These are phyloP conservation scores for Aspergillus floridensis DNA, from an alignment of 2,329 filamentous ascomycete genomes.

Conservation along the genomic window DNA sequence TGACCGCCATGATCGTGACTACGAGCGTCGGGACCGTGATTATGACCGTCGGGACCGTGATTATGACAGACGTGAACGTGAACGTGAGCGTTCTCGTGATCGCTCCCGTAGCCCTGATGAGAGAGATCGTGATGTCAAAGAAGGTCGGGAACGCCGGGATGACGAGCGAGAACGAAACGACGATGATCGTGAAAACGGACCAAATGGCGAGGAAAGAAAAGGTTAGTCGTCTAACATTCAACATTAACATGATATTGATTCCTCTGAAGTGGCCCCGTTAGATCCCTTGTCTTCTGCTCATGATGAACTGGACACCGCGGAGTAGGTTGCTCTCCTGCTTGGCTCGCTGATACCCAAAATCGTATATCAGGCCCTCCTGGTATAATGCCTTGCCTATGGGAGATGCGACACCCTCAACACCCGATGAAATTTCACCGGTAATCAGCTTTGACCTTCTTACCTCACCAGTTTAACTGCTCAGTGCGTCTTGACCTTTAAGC, in stretches of 20 bases:
- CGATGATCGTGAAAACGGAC: conserved; percentile 69
- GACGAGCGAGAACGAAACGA: conserved; percentile 69
- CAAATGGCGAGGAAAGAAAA: conserved; percentile 89
- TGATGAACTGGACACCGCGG: conserved; percentile 94
- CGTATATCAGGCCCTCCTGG: neutral
- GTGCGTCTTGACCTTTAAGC: neutral
- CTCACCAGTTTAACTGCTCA: neutral
- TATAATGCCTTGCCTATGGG: neutral
- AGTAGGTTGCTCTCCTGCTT: conserved; percentile 50
- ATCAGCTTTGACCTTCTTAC: conserved; percentile 1
- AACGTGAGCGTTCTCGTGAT: conserved; percentile 66
- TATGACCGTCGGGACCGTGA: conserved; percentile 60
- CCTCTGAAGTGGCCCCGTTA: conserved; percentile 47
- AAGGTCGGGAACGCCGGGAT: conserved; percentile 45
- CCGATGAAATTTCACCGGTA: neutral
- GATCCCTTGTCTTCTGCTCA: conserved; percentile 81
- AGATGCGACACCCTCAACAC: neutral
- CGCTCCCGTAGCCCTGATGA: conserved; percentile 70
- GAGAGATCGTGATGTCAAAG: conserved; percentile 51
- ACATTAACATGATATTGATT: neutral
- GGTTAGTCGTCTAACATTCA: conserved; percentile 51
- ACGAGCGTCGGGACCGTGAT: conserved; percentile 67
- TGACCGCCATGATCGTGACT: conserved; percentile 69
- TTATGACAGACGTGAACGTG: conserved; percentile 51
- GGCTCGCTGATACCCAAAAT: conserved; percentile 13